Evolutionary conservation across 129 eudicot species (phyloP), one percentile per base, ranked within the genome.

Genomic region (Sambucus nigra): DNA sequence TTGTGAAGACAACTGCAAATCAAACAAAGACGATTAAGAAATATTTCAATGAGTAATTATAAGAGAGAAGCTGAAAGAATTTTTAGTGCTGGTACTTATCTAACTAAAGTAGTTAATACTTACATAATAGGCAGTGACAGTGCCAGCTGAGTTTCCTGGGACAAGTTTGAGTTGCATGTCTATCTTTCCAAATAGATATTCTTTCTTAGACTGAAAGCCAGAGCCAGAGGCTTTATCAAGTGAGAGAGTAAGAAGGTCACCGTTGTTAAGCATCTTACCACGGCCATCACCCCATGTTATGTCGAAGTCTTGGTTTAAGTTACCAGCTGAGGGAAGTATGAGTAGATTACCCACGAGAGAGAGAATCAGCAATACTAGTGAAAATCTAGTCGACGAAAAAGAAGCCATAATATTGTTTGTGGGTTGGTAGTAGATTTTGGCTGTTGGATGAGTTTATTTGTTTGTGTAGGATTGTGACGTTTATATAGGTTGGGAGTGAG

Each of bases 201-300:
- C 78, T 15, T 74, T 74, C 60, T 27, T 74, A 21, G 86, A 79
- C 17, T 74, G 76, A 23, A 79, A 79, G 5, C 86, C 86, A 0
- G 86, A 79, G 35, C 86, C 86, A 1, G 81, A 79, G 3, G 78
- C 5, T 52, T 70, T 70, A 28, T 79, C 86, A 20, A 80, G 87
- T 0, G 81, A 70, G 26, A 80, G 87, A 2, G 87, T 54, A 15
- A 80, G 57, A 27, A 61, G 80, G 24, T 79, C 62, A 3, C 47
- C 67, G 19, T 60, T 68, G 55, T 66, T 63, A 31, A 79, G 77
- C 23, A 79, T 63, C 33, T 79, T 66, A 19, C 72, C 86, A 1
- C 80, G 80, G 2, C 86, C 86, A 4, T 79, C 75, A 0, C 86
- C 86, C 86, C 86, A 79, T 16, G 80, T 79, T 25, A 79, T 47